Evolutionary conservation across 1,284 basidiomycete species (phyloP), one percentile per base, ranked within the genome.

Genomic region (Leccinum ponderosum): DNA sequence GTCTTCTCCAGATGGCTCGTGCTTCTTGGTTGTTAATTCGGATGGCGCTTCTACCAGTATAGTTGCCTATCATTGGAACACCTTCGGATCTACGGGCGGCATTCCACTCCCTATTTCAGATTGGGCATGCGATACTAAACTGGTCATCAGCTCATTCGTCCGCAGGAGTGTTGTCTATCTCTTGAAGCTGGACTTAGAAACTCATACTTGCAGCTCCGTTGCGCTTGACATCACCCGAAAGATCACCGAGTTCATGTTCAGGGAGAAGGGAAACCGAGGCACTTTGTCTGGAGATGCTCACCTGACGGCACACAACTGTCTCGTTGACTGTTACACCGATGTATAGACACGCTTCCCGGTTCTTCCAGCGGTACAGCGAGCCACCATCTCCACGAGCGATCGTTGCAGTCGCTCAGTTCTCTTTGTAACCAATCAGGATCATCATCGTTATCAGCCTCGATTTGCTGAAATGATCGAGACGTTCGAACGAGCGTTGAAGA

Each of bases 261-360:
- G 76, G 65, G 78, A 81, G 58, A 75, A 77, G 4, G 59, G 53
- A 20, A 61, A 62, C 15, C 64, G 58, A 3, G 50, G 58, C 1
- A 47, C 65, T 8, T 53, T 73, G 25, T 68, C 68, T 3, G 63
- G 64, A 3, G 62, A 65, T 8, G 58, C 62, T 7, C 55, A 39
- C 20, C 53, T 60, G 15, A 78, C 80, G 0, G 62, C 65, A 2
- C 79, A 84, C 65, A 86, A 86, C 60, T 80, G 74, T 54, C 63
- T 87, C 29, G 66, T 87, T 22, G 83, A 86, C 59, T 86, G 84
- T 60, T 80, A 84, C 56, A 68, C 76, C 0, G 85, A 87, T 11
- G 80, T 85, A 47, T 87, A 86, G 86, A 83, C 79, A 6, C 81
- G 85, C 6, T 87, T 84, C 61, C 85, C 85, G 1, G 84, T 87